Evolutionary conservation across 1,284 basidiomycete genomes (phyloP), one percentile per base, ranked within the genome.

Genomic region (Sporisorium reilianum): DNA sequence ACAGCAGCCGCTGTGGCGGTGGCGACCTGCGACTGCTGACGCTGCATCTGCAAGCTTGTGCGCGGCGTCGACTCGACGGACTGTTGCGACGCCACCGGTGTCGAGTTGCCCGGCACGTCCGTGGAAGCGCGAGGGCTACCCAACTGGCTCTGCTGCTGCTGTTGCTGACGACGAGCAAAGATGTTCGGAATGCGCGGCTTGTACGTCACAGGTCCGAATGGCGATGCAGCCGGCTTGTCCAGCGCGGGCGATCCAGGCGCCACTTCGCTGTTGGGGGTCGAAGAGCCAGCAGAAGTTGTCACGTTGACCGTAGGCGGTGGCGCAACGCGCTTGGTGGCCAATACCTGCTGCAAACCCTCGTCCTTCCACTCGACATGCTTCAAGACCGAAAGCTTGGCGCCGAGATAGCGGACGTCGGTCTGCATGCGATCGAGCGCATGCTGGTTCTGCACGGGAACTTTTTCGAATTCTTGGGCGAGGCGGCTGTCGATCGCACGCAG

Each of bases 341-440:
- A 28, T 11, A 75, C 70, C 25, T 71, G 70, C 12, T 75, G 59
- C 42, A 80, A 22, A 1, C 58, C 57, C 40, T 80, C 72, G 12
- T 76, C 73, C 18, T 72, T 73, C 80, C 80, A 84, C 20, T 76
- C 69, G 26, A 77, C 58, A 30, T 73, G 63, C 61, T 79, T 72
- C 28, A 84, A 57, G 10, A 55, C 62, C 2, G 64, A 65, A 38
- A 84, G 61, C 64, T 79, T 83, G 20, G 62, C 51, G 12, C 66
- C 70, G 3, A 84, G 66, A 36, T 70, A 71, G 12, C 70, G 78
- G 4, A 64, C 55, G 40, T 81, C 81, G 16, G 56, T 51, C 16
- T 64, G 55, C 63, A 83, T 68, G 10, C 72, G 67, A 28, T 67
- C 58, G 14, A 67, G 57, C 9, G 66, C 75, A 3, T 64, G 69